Evolutionary conservation across 192 early-diverging fungal species (phyloP), one percentile per base, ranked within the genome.

Genomic region (Linnemannia exigua): DNA sequence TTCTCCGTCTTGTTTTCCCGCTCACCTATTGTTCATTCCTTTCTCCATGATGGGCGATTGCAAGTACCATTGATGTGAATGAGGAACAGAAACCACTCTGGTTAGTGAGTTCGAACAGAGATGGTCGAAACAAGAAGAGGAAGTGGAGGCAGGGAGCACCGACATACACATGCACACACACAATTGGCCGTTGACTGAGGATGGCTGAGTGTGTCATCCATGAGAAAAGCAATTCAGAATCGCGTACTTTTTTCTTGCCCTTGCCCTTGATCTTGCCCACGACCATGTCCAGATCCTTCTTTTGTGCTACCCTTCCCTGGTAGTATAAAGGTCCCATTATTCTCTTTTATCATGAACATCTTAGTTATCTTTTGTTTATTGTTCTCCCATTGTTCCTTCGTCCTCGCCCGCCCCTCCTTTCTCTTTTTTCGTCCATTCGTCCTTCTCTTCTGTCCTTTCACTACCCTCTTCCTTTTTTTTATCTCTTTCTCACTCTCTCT

Each of bases 401-500:
- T 35, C 5, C n/a, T 20, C 16, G 31, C 50, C 72, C 1, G 20
- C 15, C 33, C 33, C 5, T 52, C 38, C 19, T 47, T 50, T 22
- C 46, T 35, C 38, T 54, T 4, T 70, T 67, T 9, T 33, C 11
- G 5, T 47, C 20, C 35, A 5, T 70, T 33, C 14, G 7, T 25
- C 44, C 16, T 25, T 47, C 31, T 19, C 68, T 48, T 52, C 8
- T 15, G 38, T 68, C 35, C 2, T n/a, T 41, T 68, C 35, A 16
- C 54, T 74, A 44, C 36, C 41, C 35, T 67, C 33, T 46, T 61
- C 50, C 72, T 35, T 31, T 20, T 70, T 28, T 28, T 47, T 33
- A 47, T 75, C 72, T 48, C 47, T 38, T 71, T 72, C 70, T 66
- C 28, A 51, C 47, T n/a, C 19, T 73, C 67, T 31, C 38, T 50